phyloP scores from a whole-genome alignment of 176 grass and related monocot species.

The Raddia distichophylla region DNA sequence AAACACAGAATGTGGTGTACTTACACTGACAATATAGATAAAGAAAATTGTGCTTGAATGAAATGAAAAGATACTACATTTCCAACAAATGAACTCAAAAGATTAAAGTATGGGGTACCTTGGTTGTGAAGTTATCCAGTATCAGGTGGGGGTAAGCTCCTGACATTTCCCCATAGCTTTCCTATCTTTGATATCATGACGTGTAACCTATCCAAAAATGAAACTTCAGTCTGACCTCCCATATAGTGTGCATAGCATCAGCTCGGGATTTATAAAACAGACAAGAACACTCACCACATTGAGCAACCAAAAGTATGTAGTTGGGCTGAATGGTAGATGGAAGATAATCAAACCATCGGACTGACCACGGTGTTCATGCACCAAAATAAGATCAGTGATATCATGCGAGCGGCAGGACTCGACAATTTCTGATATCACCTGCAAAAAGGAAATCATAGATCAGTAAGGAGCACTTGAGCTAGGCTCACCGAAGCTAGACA shows the following conservation, averaged over 20 bases:
- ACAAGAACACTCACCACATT: too few relatives aligned
- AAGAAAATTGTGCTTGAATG: not conserved
- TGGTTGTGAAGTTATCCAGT: too few relatives aligned
- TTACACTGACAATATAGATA: not conserved
- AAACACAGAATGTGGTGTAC: not conserved
- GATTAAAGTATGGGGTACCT: slow-evolving; percentile 47
- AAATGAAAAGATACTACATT: not conserved
- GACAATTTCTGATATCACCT: too few relatives aligned
- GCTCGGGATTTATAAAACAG: slow-evolving; percentile 9
- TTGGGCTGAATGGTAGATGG: slow-evolving; percentile 63
- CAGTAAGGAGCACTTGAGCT: too few relatives aligned
- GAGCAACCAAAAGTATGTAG: too few relatives aligned
- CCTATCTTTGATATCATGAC: slow-evolving; percentile 92
- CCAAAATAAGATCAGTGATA: too few relatives aligned
- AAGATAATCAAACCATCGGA: too few relatives aligned
- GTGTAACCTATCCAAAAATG: slow-evolving; percentile 62
- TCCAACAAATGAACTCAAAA: not conserved
- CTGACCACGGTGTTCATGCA: too few relatives aligned
- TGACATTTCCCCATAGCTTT: slow-evolving; percentile 90
- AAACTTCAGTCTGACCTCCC: not conserved
- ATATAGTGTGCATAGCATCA: not conserved
- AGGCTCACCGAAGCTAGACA: too few relatives aligned
- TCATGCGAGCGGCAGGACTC: too few relatives aligned
- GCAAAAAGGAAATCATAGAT: too few relatives aligned
- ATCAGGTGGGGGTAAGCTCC: slow-evolving; percentile 94